Conservation (phyloP, 2,329 filamentous ascomycete genomes). For the Arthrobotrys pseudoclavata region DNA sequence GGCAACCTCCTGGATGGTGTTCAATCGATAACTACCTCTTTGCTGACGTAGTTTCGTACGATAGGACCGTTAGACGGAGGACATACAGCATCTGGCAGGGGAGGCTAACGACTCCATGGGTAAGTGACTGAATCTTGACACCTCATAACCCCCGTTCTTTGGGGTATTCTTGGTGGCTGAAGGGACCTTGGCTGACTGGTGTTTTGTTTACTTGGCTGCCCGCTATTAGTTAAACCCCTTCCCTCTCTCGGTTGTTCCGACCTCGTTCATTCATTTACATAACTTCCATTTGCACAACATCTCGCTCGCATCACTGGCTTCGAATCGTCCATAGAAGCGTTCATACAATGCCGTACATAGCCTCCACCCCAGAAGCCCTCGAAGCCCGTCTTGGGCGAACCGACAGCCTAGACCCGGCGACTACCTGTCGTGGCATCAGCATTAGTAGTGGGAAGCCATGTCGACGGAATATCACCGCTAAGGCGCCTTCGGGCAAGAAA, state of each 20-base stretch:
- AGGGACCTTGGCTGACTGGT: conserved; percentile 19
- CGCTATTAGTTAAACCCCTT: conserved; percentile 26
- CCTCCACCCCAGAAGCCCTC: conserved; percentile 78
- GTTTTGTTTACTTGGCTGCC: conserved; percentile 24
- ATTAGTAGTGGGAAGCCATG: conserved; percentile 81
- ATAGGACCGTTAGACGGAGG: conserved; percentile 27
- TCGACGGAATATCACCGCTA: conserved; percentile 76
- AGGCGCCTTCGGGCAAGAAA: conserved; percentile 63
- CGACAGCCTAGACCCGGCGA: conserved; percentile 85
- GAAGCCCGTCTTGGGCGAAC: conserved; percentile 75
- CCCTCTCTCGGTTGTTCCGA: conserved; percentile 14
- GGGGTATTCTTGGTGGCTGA: conserved; percentile 22
- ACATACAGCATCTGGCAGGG: conserved; percentile 1
- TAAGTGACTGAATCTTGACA: conserved; percentile 24
- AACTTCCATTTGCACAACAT: not conserved
- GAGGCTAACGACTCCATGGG: conserved; percentile 4
- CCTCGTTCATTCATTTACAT: conserved; percentile 9
- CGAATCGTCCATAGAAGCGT: not conserved
- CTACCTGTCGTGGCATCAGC: conserved; percentile 90
- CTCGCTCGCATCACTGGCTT: conserved; percentile 1
- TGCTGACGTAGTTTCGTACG: conserved; percentile 29
- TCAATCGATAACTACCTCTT: conserved; percentile 24
- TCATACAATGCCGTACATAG: conserved; percentile 74
- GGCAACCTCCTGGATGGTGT: conserved; percentile 5
- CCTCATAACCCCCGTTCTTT: conserved; percentile 22